A percentile compares a stretch with the other conserved stretches of the same genome.
Evolutionary conservation across 192 early-diverging fungal species (phyloP).

Genomic region (Backusella parvicylindrica): DNA sequence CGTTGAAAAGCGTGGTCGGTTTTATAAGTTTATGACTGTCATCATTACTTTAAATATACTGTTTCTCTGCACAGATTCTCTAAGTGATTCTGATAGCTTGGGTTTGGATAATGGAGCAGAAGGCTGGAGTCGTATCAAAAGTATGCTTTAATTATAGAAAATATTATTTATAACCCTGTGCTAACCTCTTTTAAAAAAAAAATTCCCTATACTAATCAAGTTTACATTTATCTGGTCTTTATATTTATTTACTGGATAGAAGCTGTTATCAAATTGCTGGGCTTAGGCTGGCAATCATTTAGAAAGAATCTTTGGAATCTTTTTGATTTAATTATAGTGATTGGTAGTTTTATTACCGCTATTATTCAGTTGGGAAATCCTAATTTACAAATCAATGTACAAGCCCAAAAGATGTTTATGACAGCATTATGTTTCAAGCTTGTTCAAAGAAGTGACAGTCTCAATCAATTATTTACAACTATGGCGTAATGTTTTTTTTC

Average conservation of each 20-base stretch:
- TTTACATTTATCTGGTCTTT: slow-evolving; percentile 40
- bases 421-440: slow-evolving; percentile 53
- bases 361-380: slow-evolving; percentile 22
- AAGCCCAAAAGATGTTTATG: slow-evolving; percentile 55
- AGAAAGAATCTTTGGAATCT: slow-evolving; percentile 50
- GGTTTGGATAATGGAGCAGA: slow-evolving; percentile 13
- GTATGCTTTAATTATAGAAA: slow-evolving; percentile 25
- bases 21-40: slow-evolving; percentile 40
- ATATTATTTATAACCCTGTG: neutral
- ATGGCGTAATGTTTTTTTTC: slow-evolving; percentile 44
- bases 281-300: slow-evolving; percentile 49
- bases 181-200: neutral
- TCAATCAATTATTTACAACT: slow-evolving; percentile 60
- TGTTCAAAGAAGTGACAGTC: slow-evolving; percentile 51
- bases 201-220: slow-evolving; percentile 5
- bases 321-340: slow-evolving; percentile 64
- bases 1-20: slow-evolving; percentile 44
- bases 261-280: slow-evolving; percentile 40
- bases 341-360: slow-evolving; percentile 44
- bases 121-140: slow-evolving; percentile 16
- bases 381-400: slow-evolving; percentile 34
- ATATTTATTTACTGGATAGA: slow-evolving; percentile 49
- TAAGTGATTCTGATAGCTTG: neutral
- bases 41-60: slow-evolving; percentile 47
- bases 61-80: slow-evolving; percentile 35